Evolutionary conservation across 805 yeast genomes (phyloP), one percentile per base, ranked within the genome.

Genomic region (Sugiyamaella marilandica): DNA sequence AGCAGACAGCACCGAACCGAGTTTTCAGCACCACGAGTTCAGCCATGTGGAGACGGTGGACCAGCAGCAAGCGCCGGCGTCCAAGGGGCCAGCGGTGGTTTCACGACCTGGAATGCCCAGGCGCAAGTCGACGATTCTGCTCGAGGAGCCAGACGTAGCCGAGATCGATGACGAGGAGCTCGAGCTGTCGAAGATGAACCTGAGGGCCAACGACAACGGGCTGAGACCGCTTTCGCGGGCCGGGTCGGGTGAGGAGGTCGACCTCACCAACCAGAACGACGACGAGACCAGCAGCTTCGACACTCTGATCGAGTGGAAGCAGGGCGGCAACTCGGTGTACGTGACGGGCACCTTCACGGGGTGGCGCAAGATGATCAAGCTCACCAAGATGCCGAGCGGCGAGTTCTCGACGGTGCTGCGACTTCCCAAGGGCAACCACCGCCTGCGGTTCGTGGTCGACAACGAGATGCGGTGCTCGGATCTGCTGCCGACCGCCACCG

Each of bases 291-390:
- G 47, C 34, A 47, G 48, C 26, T 53, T 62, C 21, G 82, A 83
- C 2, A 76, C 89, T 0, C 90, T 85, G 52, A 85, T 90, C 53
- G 82, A 81, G 58, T 92, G 99, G 99, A 83, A 82, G 14, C 96
- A 92, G 69, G 98, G 98, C n/a, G 99, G 99, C 55, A 80, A 80
- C 47, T 87, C 87, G 62, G 98, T 94, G 1, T 94, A 90, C 67
- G 96, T 92, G 11, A 94, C 97, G 34, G 99, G 99, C 47, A 87
- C 97, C 0, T 92, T 92, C 70, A 94, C 99, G 0, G 97, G 96
- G 2, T 94, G 99, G 98, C 77, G 97, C 60, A 92, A 91, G 70
- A 92, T 94, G 98, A 91, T 92, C 64, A 95, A 95, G 37, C 73
- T 94, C 62, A 77, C 77, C 31, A 46, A 52, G 16, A 74, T 73